Conservation (phyloP, 2,329 filamentous ascomycete genomes). For the Thielaviopsis populi region DNA sequence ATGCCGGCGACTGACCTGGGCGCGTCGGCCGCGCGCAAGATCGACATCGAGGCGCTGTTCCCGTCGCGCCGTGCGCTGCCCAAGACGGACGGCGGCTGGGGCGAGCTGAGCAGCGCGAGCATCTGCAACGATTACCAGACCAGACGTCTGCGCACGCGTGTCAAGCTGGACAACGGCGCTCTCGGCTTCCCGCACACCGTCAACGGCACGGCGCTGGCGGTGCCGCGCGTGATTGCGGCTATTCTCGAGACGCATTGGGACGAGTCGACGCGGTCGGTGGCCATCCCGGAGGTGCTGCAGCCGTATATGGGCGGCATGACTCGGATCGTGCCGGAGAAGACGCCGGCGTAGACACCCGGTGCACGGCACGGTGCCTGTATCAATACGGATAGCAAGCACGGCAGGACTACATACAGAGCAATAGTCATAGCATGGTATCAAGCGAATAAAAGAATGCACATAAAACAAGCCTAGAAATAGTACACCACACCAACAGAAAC, state of each 20-base stretch:
- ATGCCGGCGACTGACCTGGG: conserved; percentile 86
- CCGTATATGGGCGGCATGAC: conserved; percentile 71
- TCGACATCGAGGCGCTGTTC: conserved; percentile 90
- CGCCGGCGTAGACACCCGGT: neutral
- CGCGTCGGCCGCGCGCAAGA: conserved; percentile 71
- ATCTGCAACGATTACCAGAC: conserved; percentile 93
- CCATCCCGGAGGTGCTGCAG: conserved; percentile 63
- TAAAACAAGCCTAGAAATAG: conserved; percentile 1
- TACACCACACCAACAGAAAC: neutral
- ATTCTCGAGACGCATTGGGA: conserved; percentile 87
- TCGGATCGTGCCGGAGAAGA: conserved; percentile 35
- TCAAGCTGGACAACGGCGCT: conserved; percentile 54
- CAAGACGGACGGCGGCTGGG: conserved; percentile 55
- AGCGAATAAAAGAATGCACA: conserved; percentile 1
- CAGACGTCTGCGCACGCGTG: conserved; percentile 61
- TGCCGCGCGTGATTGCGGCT: conserved; percentile 77
- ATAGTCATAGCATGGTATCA: neutral
- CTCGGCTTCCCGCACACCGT: conserved; percentile 72
- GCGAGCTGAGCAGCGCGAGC: conserved; percentile 80
- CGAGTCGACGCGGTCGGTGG: conserved; percentile 48
- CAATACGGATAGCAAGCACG: neutral
- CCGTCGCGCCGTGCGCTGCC: conserved; percentile 48
- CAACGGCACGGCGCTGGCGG: conserved; percentile 85
- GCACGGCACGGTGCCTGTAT: too few relatives aligned
- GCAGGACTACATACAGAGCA: neutral